Evolutionary conservation across 1,284 basidiomycete species (phyloP).

Genomic region (Leccinum variabile): DNA sequence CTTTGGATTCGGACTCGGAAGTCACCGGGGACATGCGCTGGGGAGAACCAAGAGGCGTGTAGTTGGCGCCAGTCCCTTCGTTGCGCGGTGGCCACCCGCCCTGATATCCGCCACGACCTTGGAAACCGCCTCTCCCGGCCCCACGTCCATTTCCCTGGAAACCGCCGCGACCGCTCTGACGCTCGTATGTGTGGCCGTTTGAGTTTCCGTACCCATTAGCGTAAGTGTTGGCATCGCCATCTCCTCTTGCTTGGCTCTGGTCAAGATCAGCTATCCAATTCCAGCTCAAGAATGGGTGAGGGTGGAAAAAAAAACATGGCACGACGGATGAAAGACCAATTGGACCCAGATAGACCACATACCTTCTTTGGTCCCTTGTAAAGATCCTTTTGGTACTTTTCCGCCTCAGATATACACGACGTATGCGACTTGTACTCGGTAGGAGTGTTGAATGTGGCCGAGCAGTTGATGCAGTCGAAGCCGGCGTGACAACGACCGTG

Average conservation of each 20-base stretch:
- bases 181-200: neutral
- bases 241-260: slow-evolving; percentile 19
- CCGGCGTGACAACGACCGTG: slow-evolving; percentile 57
- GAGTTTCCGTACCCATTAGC: neutral
- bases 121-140: slow-evolving; percentile 23
- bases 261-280: slow-evolving; percentile 5
- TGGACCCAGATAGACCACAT: neutral
- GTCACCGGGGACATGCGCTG: slow-evolving; percentile 47
- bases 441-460: slow-evolving; percentile 72
- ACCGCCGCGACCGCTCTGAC: slow-evolving; percentile 16
- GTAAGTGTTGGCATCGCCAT: neutral
- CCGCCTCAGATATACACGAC: slow-evolving; percentile 83
- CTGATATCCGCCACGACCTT: slow-evolving; percentile 24
- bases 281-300: neutral
- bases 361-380: slow-evolving; percentile 45
- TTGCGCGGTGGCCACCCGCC: slow-evolving; percentile 23
- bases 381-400: slow-evolving; percentile 86
- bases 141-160: slow-evolving; percentile 32
- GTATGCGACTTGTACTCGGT: slow-evolving; percentile 83
- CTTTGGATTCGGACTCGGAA: slow-evolving; percentile 2
- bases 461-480: slow-evolving; percentile 89
- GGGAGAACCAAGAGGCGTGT: slow-evolving; percentile 65
- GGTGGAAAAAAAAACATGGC: neutral
- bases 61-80: slow-evolving; percentile 63
- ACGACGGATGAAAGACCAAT: neutral